phyloP scores from a whole-genome alignment of 352 stramenopile genomes.

The Sclerospora graminicola region DNA sequence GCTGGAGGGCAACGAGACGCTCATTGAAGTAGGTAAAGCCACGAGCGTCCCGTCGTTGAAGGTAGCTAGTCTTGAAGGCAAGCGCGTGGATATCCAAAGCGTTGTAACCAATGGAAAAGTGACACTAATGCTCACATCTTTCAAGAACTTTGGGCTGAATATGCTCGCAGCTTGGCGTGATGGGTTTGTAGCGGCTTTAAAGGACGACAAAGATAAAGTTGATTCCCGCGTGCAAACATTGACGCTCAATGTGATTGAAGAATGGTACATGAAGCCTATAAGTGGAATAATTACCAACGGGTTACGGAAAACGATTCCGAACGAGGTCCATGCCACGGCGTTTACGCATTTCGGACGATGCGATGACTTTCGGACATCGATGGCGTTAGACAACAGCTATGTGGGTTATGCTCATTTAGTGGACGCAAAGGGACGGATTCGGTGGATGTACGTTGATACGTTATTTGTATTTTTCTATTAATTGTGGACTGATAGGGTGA shows the following conservation, averaged over 20 bases:
- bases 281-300: slow-evolving; percentile 53
- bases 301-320: slow-evolving; percentile 39
- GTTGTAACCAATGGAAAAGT: slow-evolving; percentile 38
- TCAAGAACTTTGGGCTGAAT: slow-evolving; percentile 81
- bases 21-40: slow-evolving; percentile 52
- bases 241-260: slow-evolving; percentile 79
- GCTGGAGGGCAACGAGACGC: slow-evolving; percentile 32
- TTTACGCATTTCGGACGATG: slow-evolving; percentile 68
- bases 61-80: slow-evolving; percentile 39
- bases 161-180: slow-evolving; percentile 74
- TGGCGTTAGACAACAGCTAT: slow-evolving; percentile 82
- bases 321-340: slow-evolving; percentile 35
- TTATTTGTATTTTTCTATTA: background rate
- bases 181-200: slow-evolving; percentile 43
- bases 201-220: slow-evolving; percentile 6
- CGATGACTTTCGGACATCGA: slow-evolving; percentile 67
- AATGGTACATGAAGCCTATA: slow-evolving; percentile 86
- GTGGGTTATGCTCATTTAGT: slow-evolving; percentile 78
- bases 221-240: slow-evolving; percentile 38
- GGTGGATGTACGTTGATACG: slow-evolving; percentile 65
- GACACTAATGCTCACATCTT: slow-evolving; percentile 71
- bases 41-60: slow-evolving; percentile 41
- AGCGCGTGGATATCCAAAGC: slow-evolving; percentile 37
- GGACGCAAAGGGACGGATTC: slow-evolving; percentile 69
- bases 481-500: slow-evolving; percentile 4